Evolutionary conservation across 306 rosid species (phyloP).

Genomic region (Prunus mira): DNA sequence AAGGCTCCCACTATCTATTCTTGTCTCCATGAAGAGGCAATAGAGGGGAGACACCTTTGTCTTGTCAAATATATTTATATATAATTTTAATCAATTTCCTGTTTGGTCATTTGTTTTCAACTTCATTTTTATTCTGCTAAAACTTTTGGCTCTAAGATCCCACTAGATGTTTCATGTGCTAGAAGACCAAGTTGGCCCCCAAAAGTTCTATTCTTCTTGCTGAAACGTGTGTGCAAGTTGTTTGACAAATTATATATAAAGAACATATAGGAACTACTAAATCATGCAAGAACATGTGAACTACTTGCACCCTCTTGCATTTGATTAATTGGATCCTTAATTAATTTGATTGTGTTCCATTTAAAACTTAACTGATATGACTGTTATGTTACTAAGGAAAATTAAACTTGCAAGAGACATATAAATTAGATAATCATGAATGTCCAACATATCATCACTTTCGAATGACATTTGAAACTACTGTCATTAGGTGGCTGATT

Average conservation of each 20-base stretch:
- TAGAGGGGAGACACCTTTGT: slow-evolving; percentile 23
- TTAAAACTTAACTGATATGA: too few relatives aligned
- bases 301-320: neutral
- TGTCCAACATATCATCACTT: too few relatives aligned
- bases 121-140: neutral
- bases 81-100: neutral
- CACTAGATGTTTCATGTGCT: slow-evolving; percentile 18
- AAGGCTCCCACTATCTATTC: slow-evolving; percentile 33
- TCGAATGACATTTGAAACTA: too few relatives aligned
- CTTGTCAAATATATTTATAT: neutral
- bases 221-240: slow-evolving; percentile 10
- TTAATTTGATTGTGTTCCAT: too few relatives aligned
- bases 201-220: neutral
- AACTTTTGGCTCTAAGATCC: slow-evolving; percentile 6
- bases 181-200: neutral
- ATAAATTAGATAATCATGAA: too few relatives aligned
- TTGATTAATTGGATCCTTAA: too few relatives aligned
- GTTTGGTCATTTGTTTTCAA: neutral
- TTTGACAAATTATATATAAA: neutral
- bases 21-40: slow-evolving; percentile 35
- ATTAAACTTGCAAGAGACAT: too few relatives aligned
- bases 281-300: neutral
- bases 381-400: too few relatives aligned
- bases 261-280: neutral
- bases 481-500: too few relatives aligned